Base-by-base conservation (phyloP, 2,329 filamentous ascomycete species). In the Phoma sp. region DNA sequence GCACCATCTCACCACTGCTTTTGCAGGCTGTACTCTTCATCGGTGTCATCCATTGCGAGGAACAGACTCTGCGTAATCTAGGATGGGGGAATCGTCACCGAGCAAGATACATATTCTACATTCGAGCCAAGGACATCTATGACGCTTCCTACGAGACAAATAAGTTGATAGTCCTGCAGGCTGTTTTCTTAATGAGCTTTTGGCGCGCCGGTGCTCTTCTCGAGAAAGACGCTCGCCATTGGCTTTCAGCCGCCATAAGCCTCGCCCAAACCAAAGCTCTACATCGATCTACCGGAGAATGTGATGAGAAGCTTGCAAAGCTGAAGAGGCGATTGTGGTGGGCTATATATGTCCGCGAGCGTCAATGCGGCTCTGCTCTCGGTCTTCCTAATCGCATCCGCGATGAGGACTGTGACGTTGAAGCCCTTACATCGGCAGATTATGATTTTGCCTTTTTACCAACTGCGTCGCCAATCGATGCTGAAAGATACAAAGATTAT, bases 21-120 rank as follows among this genome's bases (percentile, higher is more conserved):
- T 62, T 84, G 1, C 81, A 84, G 58, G 77, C 80, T 0, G 81
- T 85, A 71, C 75, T 84, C 1, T 82, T 84, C 51, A 79, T 84
- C 40, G 82, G 81, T 0, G 78, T 80, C 3, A 83, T 79, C 4
- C 77, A 84, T 38, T 84, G 82, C 57, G 77, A 80, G 13, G 78
- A 82, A 29, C 68, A 68, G 2, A 77, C 74, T 0, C 73, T 84
- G 22, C 59, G 68, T 0, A 70, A 69, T 14, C 77, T 82, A 35
- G 81, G 80, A 0, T 81, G 82, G 55, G 67, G 70, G 14, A 77
- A 80, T 48, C 77, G 82, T 0, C 79, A 80, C 36, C 75, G 79
- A 55, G 81, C 81, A 10, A 82, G 83, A 59, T 78, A 75, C 8
- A 58, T 78, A 0, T 77, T 83, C 7, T 84, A 84, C 52, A 79